Evolutionary conservation across 2,329 filamentous ascomycete genomes (phyloP).

Genomic region (Xylariaceae sp.): DNA sequence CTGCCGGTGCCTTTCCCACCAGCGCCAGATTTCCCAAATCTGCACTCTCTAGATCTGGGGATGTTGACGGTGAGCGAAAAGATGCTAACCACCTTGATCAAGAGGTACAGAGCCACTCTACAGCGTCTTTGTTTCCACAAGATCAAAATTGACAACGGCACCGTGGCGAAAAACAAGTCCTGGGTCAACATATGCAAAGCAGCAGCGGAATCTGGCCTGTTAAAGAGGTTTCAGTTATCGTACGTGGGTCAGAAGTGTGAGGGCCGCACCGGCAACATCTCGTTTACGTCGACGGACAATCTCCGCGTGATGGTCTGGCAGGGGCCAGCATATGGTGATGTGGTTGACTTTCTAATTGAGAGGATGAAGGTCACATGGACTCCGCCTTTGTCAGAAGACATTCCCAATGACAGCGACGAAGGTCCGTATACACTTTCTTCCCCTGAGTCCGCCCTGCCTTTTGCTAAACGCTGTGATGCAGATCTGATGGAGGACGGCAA

Average conservation of each 20-base stretch:
- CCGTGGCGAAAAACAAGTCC: slow-evolving; percentile 28
- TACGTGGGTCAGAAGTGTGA: slow-evolving; percentile 23
- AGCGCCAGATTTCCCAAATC: slow-evolving; percentile 31
- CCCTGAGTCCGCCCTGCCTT: neutral
- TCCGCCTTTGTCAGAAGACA: too few relatives aligned
- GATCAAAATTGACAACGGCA: slow-evolving; percentile 29
- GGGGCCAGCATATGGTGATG: slow-evolving; percentile 9
- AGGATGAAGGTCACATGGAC: neutral
- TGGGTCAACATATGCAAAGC: slow-evolving; percentile 38
- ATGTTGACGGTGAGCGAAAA: slow-evolving; percentile 29
- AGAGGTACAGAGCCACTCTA: slow-evolving; percentile 42
- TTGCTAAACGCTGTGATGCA: neutral
- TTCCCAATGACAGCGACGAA: neutral
- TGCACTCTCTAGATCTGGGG: slow-evolving; percentile 43
- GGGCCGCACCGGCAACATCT: neutral
- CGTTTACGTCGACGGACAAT: slow-evolving; percentile 1
- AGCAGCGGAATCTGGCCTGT: slow-evolving; percentile 32
- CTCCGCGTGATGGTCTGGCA: slow-evolving; percentile 6
- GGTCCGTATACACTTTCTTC: slow-evolving; percentile 2
- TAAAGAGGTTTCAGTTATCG: slow-evolving; percentile 34
- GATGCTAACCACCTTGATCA: slow-evolving; percentile 34
- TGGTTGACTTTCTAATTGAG: slow-evolving; percentile 11
- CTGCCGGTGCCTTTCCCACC: slow-evolving; percentile 16
- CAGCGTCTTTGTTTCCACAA: slow-evolving; percentile 43
- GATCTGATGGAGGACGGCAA: slow-evolving; percentile 4